phyloP scores from a whole-genome alignment of 495 filamentous ascomycete genomes.

The Hyaloscypha hepaticicola region DNA sequence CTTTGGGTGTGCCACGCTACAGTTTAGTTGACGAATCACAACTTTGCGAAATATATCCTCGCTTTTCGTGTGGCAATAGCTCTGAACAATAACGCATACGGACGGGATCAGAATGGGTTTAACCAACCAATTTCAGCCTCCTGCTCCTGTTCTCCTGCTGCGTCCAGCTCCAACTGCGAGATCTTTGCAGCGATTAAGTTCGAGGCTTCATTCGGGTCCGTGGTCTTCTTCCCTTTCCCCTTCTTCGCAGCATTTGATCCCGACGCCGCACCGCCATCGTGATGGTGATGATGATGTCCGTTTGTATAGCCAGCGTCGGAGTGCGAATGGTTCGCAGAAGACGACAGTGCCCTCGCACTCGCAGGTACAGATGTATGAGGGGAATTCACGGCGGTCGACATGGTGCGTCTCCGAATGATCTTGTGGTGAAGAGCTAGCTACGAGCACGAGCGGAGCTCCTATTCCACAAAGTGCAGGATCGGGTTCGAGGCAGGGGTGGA shows the following conservation, averaged over 20 bases:
- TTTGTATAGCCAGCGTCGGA: conserved; percentile 27
- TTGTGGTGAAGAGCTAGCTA: conserved; percentile 1
- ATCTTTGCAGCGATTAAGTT: conserved; percentile 92
- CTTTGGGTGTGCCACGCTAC: background rate
- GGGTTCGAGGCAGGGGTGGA: background rate
- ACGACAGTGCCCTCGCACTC: conserved; percentile 26
- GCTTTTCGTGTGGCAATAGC: background rate
- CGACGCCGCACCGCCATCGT: conserved; percentile 13
- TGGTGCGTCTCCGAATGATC: conserved; percentile 15
- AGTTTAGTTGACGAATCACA: background rate
- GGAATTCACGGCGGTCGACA: conserved; percentile 34
- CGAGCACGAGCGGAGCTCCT: conserved; percentile 8
- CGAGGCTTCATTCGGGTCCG: conserved; percentile 80
- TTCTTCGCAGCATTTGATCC: conserved; percentile 51
- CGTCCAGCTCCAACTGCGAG: conserved; percentile 90
- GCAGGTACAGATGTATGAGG: conserved; percentile 27
- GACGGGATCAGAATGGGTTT: background rate
- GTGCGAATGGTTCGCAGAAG: conserved; percentile 22
- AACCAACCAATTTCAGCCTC: conserved; percentile 94
- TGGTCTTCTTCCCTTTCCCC: conserved; percentile 64
- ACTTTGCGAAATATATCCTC: background rate
- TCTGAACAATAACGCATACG: background rate
- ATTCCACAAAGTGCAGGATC: background rate
- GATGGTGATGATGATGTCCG: conserved; percentile 33
- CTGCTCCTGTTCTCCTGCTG: conserved; percentile 90